A percentile compares a stretch with the other conserved stretches of the same genome.
phyloP scores from a whole-genome alignment of 1,139 yeast genomes.

The Lodderomyces oxycetoniae region DNA sequence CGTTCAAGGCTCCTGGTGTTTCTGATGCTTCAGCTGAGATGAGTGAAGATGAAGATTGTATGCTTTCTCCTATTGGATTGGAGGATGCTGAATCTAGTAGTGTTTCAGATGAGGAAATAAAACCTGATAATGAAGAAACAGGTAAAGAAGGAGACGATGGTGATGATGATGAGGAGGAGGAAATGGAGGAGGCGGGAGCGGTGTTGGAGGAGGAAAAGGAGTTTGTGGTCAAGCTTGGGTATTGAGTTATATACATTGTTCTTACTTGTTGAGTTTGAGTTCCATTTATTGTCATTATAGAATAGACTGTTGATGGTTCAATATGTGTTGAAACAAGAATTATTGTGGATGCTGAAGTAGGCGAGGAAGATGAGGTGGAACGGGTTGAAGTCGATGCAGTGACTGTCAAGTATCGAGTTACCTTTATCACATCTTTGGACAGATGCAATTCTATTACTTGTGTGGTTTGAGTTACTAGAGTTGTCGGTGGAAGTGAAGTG shows the following conservation, averaged over 20 bases:
- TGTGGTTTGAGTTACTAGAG: conserved; percentile 16
- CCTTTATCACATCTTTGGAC: conserved; percentile 10
- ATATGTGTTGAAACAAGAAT: conserved; percentile 3
- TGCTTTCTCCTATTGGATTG: background rate
- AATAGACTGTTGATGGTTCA: conserved; percentile 14
- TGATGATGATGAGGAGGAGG: conserved; percentile 1
- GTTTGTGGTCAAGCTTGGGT: conserved; percentile 4
- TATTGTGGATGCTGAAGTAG: conserved; percentile 3
- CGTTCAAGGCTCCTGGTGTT: background rate
- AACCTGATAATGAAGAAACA: too few relatives aligned
- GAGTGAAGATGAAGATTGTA: conserved; percentile 8
- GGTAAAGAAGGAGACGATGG: conserved; percentile 4
- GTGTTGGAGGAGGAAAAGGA: background rate
- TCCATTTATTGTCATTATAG: conserved; percentile 21
- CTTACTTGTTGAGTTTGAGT: conserved; percentile 17
- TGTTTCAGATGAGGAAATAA: conserved; percentile 8
- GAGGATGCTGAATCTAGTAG: conserved; percentile 7
- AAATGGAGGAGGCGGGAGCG: background rate
- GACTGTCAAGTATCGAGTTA: conserved; percentile 10
- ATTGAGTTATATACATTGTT: conserved; percentile 20
- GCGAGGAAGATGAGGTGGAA: conserved; percentile 11
- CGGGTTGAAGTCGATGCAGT: conserved; percentile 12
- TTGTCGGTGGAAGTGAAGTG: conserved; percentile 8
- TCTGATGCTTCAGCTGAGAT: conserved; percentile 4
- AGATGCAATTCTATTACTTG: conserved; percentile 13